A percentile compares a stretch with the other conserved stretches of the same genome.
Conservation (phyloP, 2,329 filamentous ascomycete genomes). For the Fusarium goolgardi region DNA sequence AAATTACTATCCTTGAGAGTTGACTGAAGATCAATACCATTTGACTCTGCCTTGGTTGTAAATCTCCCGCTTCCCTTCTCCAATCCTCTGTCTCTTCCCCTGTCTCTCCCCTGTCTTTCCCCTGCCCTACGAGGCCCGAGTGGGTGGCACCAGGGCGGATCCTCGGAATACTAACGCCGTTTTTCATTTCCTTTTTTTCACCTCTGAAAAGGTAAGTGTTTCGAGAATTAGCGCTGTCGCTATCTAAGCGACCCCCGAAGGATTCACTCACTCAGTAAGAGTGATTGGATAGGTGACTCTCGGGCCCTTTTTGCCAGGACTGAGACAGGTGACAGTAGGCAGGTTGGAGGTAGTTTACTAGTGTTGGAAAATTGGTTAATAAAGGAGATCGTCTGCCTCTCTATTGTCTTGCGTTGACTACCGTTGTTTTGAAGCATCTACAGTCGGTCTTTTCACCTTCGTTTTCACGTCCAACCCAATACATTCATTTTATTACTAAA, state of each 20-base stretch:
- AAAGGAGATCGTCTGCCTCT: conserved; percentile 13
- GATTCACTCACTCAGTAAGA: conserved; percentile 27
- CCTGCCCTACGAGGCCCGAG: conserved; percentile 10
- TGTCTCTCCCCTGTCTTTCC: too few relatives aligned
- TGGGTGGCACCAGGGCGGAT: conserved; percentile 16
- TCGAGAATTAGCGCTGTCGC: conserved; percentile 23
- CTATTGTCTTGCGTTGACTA: background rate
- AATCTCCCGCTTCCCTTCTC: conserved; percentile 3
- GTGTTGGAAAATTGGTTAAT: conserved; percentile 1
- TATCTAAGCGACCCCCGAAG: conserved; percentile 26
- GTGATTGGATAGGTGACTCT: background rate
- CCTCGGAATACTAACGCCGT: conserved; percentile 12
- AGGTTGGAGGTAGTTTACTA: background rate
- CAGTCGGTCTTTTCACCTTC: conserved; percentile 1
- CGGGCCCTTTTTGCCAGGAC: background rate
- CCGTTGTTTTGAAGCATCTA: conserved; percentile 4
- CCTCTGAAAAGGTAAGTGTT: conserved; percentile 21
- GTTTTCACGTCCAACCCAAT: conserved; percentile 21
- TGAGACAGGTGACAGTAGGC: background rate
- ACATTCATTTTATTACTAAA: conserved; percentile 36
- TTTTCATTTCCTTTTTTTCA: conserved; percentile 26
- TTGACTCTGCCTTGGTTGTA: background rate
- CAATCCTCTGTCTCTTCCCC: conserved; percentile 3
- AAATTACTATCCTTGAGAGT: background rate
- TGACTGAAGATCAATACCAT: background rate